phyloP scores from a whole-genome alignment of 257 asterid species.

The Gynochthodes officinalis region DNA sequence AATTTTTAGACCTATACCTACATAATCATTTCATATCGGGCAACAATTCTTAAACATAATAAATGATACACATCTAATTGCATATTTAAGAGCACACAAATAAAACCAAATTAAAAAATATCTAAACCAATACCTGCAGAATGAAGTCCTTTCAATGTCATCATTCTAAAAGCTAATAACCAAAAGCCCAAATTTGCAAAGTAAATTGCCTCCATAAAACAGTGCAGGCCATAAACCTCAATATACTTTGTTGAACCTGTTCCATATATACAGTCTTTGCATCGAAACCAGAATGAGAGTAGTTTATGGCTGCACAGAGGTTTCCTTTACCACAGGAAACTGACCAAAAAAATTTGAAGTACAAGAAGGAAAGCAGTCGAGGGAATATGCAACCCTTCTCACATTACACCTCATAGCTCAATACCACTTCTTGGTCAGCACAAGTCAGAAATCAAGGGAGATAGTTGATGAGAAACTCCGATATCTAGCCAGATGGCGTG shows the following conservation, averaged over 20 bases:
- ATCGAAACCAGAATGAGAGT: slow-evolving; percentile 24
- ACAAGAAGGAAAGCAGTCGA: slow-evolving; percentile 26
- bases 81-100: slow-evolving; percentile 24
- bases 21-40: slow-evolving; percentile 15
- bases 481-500: slow-evolving; percentile 43
- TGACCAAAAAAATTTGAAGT: slow-evolving; percentile 32
- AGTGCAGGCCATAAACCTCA: slow-evolving; percentile 32
- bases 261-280: slow-evolving; percentile 51
- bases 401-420: slow-evolving; percentile 26
- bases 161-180: slow-evolving; percentile 34
- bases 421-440: slow-evolving; percentile 30
- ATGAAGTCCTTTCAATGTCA: slow-evolving; percentile 35
- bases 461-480: background rate
- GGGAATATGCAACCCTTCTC: slow-evolving; percentile 21
- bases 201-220: slow-evolving; percentile 32
- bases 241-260: slow-evolving; percentile 31
- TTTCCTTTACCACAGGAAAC: slow-evolving; percentile 23
- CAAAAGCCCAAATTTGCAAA: slow-evolving; percentile 25
- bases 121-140: slow-evolving; percentile 36
- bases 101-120: slow-evolving; percentile 31
- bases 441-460: slow-evolving; percentile 11
- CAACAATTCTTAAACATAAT: slow-evolving; percentile 13
- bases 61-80: slow-evolving; percentile 23
- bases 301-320: slow-evolving; percentile 28
- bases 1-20: slow-evolving; percentile 12